Evolutionary conservation across 2,329 filamentous ascomycete species (phyloP).

Genomic region (Pseudogymnoascus sp.): DNA sequence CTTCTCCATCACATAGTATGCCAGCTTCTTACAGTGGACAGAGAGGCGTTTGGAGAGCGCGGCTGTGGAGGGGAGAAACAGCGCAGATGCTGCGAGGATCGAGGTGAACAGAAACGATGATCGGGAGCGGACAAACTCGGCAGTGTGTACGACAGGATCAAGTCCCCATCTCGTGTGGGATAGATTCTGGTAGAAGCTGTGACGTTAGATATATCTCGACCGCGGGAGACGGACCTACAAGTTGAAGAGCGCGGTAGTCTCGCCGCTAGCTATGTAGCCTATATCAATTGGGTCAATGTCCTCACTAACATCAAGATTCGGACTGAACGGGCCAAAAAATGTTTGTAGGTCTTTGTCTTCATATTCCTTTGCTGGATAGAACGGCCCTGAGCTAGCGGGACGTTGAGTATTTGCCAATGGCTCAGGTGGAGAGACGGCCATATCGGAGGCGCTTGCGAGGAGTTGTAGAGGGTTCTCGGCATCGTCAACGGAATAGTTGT

Average conservation of each 20-base stretch:
- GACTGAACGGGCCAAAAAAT: conserved; percentile 59
- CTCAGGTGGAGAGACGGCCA: conserved; percentile 27
- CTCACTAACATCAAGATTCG: conserved; percentile 52
- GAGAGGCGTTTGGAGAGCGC: conserved; percentile 58
- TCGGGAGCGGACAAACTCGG: conserved; percentile 54
- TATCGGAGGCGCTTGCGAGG: conserved; percentile 62
- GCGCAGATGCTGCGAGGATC: conserved; percentile 57
- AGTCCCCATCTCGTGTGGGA: conserved; percentile 68
- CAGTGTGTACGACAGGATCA: conserved; percentile 57
- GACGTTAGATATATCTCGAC: conserved; percentile 10
- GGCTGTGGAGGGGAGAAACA: conserved; percentile 55
- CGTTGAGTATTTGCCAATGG: neutral
- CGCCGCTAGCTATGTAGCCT: conserved; percentile 56
- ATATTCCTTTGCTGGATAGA: conserved; percentile 27
- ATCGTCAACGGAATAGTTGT: conserved; percentile 56
- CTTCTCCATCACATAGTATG: conserved; percentile 50
- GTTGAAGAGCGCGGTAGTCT: conserved; percentile 54
- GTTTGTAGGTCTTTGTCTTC: conserved; percentile 44
- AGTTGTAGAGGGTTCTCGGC: conserved; percentile 68
- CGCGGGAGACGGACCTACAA: conserved; percentile 40
- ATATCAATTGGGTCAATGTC: conserved; percentile 62
- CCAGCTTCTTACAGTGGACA: conserved; percentile 54
- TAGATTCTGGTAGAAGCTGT: conserved; percentile 59
- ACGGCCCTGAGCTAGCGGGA: conserved; percentile 12
- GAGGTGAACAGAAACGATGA: conserved; percentile 67